Base-by-base conservation (phyloP, 805 yeast species). In the Schizosaccharomyces japonicus region DNA sequence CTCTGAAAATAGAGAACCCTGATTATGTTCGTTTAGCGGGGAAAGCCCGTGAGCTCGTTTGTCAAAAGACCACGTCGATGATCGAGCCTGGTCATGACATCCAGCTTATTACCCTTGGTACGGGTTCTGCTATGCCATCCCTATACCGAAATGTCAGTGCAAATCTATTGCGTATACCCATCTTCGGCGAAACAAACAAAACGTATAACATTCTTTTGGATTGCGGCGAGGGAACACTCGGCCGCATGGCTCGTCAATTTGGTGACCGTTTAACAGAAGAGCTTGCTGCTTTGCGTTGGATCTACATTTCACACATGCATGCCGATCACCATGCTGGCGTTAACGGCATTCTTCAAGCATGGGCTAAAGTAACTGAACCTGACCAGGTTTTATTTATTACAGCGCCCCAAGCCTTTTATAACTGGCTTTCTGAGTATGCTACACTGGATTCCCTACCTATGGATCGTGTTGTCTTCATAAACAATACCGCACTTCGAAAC, bases 251-350 rank as follows among this genome's bases (percentile, higher is more conserved):
- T 28, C 70, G 96, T 53, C 65, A 73, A 49, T 74, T 74, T 52
- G 76, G 76, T 0, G 64, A 63, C 1, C 68, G 69, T 15, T 51
- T 66, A 1, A 56, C 57, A 19, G 60, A 42, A 4, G 25, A 78
- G 2, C 66, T 85, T 51, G 53, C 62, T 36, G 92, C 84, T 55
- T 61, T 85, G 49, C 64, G 69, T 29, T 50, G 82, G 49, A 64
- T 87, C 19, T 80, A 73, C 55, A 64, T 90, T 48, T 79, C 93
- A 54, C 99, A 90, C 65, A 66, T 87, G 55, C 99, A 90, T 61
- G 98, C 96, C 0, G 99, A 90, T 59, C 99, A 90, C 59, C 95
- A 87, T 60, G 63, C 90, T 39, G 99, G 99, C 0, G 66, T 80
- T 3, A 63, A 79, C 5, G 70, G 83, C 3, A 60, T 90, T 3